Base-by-base conservation (phyloP, 768 basidiomycete species). In the Fomitopsis pulvina region DNA sequence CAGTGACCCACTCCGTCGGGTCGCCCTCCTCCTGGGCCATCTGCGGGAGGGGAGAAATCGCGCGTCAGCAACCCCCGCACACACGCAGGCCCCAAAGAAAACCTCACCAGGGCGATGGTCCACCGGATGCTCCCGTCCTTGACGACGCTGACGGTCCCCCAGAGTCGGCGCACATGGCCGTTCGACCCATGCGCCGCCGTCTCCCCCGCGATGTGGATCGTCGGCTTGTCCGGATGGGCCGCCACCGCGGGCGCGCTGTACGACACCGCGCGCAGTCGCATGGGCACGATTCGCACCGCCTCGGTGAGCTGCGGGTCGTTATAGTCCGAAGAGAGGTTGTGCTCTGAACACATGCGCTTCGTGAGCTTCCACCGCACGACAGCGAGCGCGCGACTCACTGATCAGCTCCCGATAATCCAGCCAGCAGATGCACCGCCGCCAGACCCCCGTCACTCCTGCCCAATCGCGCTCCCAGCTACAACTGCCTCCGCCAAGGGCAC, bases 231-330 rank as follows among this genome's bases (percentile, higher is more conserved):
- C 0, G 61, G 60, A 44, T 57, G 59, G 9, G 37, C 47, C 2
- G 52, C 28, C 28, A 47, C 16, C 40, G 61, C 60, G 47, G 59
- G 54, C 48, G 59, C 60, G 12, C 41, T 58, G 50, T 60, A 66
- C 42, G 50, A 51, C 41, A 43, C 53, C 46, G 59, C 66, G 60
- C 66, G 69, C n/a, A 82, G 48, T 18, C 68, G 70, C 66, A 79
- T 64, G 2, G 79, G 77, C 38, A 81, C 76, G 44, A 80, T 72
- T n/a, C 73, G 71, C 45, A 72, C 71, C 2, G 72, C 77, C 62
- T 79, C 79, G 52, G 66, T 60, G 2, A 68, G 56, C 2, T 53
- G 30, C 3, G 37, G 34, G 6, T 49, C 60, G 48, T 59, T 55
- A 40, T 52, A 39, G 18, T 52, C 54, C 53, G 45, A 20, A 7